These are phyloP conservation scores for Effrenium voratum DNA, from an alignment of 73 alveolate species.

Conservation along the genomic window DNA sequence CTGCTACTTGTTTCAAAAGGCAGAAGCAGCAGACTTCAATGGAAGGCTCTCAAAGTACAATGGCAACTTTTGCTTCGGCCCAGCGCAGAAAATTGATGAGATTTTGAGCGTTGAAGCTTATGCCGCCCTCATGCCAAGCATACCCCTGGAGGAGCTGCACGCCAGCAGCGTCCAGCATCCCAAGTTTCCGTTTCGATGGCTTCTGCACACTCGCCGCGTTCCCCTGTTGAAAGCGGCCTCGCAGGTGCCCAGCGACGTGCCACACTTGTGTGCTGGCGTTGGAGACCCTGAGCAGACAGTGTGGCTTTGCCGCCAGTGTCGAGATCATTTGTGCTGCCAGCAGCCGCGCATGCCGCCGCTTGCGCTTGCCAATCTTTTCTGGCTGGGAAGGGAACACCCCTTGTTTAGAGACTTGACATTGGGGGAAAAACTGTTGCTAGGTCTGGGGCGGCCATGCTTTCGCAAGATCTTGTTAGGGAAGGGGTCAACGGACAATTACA, in stretches of 20 bases:
- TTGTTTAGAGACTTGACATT: background rate
- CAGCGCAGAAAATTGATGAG: background rate
- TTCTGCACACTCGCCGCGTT: constrained; percentile 17
- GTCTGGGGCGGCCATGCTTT: background rate
- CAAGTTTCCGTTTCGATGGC: background rate
- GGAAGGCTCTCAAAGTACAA: background rate
- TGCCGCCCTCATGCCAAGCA: background rate
- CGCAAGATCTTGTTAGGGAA: constrained; percentile 21
- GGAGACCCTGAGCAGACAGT: background rate
- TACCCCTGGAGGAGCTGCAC: background rate
- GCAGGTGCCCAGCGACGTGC: background rate
- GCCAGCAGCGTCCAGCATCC: constrained; percentile 35
- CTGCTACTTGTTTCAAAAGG: background rate
- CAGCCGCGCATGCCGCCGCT: constrained; percentile 8
- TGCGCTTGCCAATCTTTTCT: constrained; percentile 6
- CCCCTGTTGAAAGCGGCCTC: background rate
- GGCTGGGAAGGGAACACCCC: constrained; percentile 34
- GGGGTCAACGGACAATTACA: background rate
- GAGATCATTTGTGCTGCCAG: background rate
- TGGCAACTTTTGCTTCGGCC: constrained; percentile 17
- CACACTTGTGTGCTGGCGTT: background rate
- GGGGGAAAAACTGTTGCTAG: background rate
- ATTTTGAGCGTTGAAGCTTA: background rate
- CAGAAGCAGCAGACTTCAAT: background rate
- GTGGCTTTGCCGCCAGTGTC: background rate